Evolutionary conservation across 768 basidiomycete genomes (phyloP), one percentile per base, ranked within the genome.

Genomic region (Tylopilus sp.): DNA sequence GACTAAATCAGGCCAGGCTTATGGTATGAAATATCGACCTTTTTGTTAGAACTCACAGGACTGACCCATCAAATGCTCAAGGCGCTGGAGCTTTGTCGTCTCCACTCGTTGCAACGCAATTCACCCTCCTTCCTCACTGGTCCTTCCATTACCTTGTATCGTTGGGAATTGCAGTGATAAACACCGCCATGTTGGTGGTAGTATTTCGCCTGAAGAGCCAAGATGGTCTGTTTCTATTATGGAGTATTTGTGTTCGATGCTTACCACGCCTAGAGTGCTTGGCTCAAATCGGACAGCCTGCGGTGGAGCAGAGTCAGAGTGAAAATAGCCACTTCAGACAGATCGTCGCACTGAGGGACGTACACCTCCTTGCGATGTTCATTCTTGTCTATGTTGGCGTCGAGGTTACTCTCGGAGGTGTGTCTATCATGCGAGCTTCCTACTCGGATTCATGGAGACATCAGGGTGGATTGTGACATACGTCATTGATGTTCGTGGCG

Each of bases 81-180:
- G 86, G 87, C 19, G 70, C 78, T 0, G 87, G 87, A 2, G 87
- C 87, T 3, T 71, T 89, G 11, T 73, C 73, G 9, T 68, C 91
- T 0, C 92, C 93, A 3, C 76, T 95, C 17, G 82, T 86, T 0
- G 79, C 92, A 0, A 95, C 93, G 0, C 87, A 92, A 52, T 94
- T 95, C 58, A 76, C 88, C 0, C 80, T 82, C 51, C 60, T 81
- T 22, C 66, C 57, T 0, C 77, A 72, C 30, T 93, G 91, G 92
- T 87, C 84, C 1, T 86, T 87, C 65, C 87, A 92, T 65, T 94
- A 84, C 62, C 75, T 92, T 10, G 72, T 72, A 1, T 89, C 89
- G 0, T 69, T 92, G 0, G 85, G 82, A 1, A 57, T 94, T n/a
- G 82, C 87, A 0, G 50, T 82, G 16, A 56, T 73, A 37, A 91